Evolutionary conservation across 2,329 filamentous ascomycete genomes (phyloP), one percentile per base, ranked within the genome.

Genomic region (Aspergillus pseudoglaucus): DNA sequence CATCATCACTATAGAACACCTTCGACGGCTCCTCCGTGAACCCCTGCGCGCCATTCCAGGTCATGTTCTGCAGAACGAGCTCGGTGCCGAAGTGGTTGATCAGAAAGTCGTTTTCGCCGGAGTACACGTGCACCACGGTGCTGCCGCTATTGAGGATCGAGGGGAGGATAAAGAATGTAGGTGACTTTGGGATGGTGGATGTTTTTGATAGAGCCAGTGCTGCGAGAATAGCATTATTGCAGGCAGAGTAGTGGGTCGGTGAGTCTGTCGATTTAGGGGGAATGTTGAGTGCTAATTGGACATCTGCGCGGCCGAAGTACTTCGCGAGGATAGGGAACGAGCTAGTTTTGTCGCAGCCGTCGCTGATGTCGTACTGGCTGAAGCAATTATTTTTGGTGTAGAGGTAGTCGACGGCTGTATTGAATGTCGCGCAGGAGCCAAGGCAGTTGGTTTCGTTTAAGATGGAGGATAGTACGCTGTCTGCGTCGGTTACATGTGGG

Each of bases 21-120:
- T 48, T 50, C 22, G 27, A 48, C 0, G 65, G 65, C n/a, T 53
- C 54, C 14, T 53, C 15, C n/a, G 59, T 53, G 41, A 70, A 68
- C 2, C 68, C 69, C 45, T 68, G 66, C 3, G 48, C 51, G 4
- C 67, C 66, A 27, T 56, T 51, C 67, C 67, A 72, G 10, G 68
- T 70, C 67, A 72, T 69, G 45, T 70, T 71, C 49, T 71, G 66
- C 30, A 71, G 53, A 4, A 54, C 57, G 4, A 70, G 47, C 41
- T 70, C 63, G 7, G 59, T 59, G 3, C 66, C 68, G 44, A 66
- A 42, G 50, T 70, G 65, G 45, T 68, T 70, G 50, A 69, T 54
- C 27, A 69, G 46, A 58, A 70, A 60, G 53, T 71, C 67, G 51
- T 61, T 53, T 45, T 68, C 59, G n/a, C 67, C 67, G 9, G 61